Conservation (phyloP, 768 basidiomycete genomes). For the Psilocybe cubensis region DNA sequence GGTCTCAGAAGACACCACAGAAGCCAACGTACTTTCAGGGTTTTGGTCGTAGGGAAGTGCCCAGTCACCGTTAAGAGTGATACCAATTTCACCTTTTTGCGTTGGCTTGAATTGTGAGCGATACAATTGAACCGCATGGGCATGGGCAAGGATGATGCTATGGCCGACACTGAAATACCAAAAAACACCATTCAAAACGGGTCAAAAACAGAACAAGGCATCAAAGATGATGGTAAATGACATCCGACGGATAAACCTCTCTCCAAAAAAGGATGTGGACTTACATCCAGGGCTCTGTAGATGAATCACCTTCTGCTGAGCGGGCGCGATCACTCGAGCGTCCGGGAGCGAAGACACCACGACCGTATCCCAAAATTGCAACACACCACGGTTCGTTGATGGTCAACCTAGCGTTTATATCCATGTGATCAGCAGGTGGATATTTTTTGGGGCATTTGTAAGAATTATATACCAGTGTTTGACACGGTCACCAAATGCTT, state of each 20-base stretch:
- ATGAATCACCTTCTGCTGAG: slow-evolving; percentile 63
- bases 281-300: slow-evolving; percentile 73
- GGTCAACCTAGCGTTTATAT: slow-evolving; percentile 53
- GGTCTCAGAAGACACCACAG: slow-evolving; percentile 2
- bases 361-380: slow-evolving; percentile 70
- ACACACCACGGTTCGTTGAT: slow-evolving; percentile 81
- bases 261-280: slow-evolving; percentile 26
- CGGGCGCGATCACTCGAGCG: slow-evolving; percentile 65
- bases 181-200: slow-evolving; percentile 11
- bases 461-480: slow-evolving; percentile 60
- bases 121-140: slow-evolving; percentile 66
- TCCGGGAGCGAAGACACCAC: slow-evolving; percentile 74
- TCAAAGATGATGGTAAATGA: neutral
- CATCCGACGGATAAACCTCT: slow-evolving; percentile 17
- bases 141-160: slow-evolving; percentile 70
- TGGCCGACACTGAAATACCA: slow-evolving; percentile 60
- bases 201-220: neutral
- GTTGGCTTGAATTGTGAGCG: slow-evolving; percentile 63
- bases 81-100: slow-evolving; percentile 75
- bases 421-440: slow-evolving; percentile 25
- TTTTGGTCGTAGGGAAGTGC: slow-evolving; percentile 71
- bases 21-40: slow-evolving; percentile 58
- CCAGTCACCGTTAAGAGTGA: slow-evolving; percentile 81
- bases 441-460: neutral
- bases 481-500: slow-evolving; percentile 75